phyloP scores from a whole-genome alignment of 139 green algal species.

The Medakamo hakoo region DNA sequence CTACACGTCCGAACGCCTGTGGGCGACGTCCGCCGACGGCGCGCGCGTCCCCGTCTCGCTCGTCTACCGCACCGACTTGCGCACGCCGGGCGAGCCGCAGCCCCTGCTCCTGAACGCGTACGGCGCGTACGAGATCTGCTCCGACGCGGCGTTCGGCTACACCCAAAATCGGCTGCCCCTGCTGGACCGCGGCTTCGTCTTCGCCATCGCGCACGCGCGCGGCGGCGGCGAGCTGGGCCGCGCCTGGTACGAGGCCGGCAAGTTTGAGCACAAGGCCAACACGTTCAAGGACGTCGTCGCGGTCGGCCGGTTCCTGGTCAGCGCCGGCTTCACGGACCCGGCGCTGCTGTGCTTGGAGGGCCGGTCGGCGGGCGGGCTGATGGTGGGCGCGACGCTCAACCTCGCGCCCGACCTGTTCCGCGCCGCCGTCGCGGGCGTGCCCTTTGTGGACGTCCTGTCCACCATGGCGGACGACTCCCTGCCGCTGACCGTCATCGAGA shows the following conservation, averaged over 20 bases:
- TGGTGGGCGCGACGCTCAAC: conserved; percentile 58
- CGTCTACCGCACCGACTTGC: conserved; percentile 48
- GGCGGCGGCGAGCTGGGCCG: conserved; percentile 67
- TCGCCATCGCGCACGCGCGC: conserved; percentile 64
- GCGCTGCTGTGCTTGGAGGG: conserved; percentile 40
- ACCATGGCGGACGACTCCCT: conserved; percentile 56
- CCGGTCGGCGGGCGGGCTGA: conserved; percentile 53
- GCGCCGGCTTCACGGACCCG: conserved; percentile 29
- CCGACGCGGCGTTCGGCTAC: conserved; percentile 35
- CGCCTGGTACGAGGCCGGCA: conserved; percentile 61
- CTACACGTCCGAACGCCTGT: conserved; percentile 62
- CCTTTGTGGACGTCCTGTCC: conserved; percentile 81
- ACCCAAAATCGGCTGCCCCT: conserved; percentile 29
- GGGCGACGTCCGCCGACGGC: conserved; percentile 52
- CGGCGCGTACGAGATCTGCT: conserved; percentile 42
- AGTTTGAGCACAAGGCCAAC: conserved; percentile 59
- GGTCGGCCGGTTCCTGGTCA: conserved; percentile 41
- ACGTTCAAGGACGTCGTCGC: conserved; percentile 71
- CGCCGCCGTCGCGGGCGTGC: conserved; percentile 35
- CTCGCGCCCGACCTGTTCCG: conserved; percentile 45
- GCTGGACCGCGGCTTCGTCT: conserved; percentile 59
- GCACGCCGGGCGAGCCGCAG: conserved; percentile 46
- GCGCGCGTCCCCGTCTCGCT: conserved; percentile 40
- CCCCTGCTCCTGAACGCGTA: conserved; percentile 40
- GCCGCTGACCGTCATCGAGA: conserved; percentile 34